phyloP scores from a whole-genome alignment of 306 rosid species.

The Citrullus mucosospermus region DNA sequence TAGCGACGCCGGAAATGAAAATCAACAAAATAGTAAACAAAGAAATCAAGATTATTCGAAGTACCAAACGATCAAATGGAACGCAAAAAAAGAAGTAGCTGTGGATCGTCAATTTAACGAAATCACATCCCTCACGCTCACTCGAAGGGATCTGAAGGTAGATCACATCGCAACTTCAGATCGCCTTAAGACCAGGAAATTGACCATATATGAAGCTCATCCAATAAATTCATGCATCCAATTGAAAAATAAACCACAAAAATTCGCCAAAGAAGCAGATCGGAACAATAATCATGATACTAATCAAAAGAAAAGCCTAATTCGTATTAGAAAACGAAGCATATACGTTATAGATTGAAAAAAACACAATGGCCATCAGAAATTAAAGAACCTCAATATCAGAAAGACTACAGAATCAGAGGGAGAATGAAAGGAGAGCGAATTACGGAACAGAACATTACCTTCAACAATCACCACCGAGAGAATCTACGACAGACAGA shows the following conservation, averaged over 20 bases:
- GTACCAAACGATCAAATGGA: not conserved
- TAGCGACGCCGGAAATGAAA: not conserved
- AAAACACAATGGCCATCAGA: not conserved
- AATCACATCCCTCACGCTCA: not conserved
- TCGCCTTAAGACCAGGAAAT: not conserved
- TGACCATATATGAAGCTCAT: not conserved
- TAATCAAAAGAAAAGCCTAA: not conserved
- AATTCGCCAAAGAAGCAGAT: not conserved
- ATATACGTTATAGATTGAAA: not conserved
- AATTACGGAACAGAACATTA: not conserved
- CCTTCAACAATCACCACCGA: not conserved
- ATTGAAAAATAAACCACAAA: not conserved
- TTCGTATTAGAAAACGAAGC: not conserved
- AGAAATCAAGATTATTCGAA: not conserved
- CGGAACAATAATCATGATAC: not conserved
- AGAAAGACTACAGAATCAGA: not conserved
- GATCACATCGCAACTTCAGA: not conserved
- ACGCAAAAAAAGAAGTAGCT: not conserved
- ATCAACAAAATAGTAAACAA: not conserved
- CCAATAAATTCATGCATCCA: not conserved
- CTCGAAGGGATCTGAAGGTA: not conserved
- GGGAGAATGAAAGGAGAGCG: not conserved
- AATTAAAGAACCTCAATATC: not conserved
- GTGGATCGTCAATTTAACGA: not conserved
- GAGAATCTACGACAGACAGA: constrained; percentile 4